These are phyloP conservation scores for Nematodospora valgi DNA, from an alignment of 805 yeast species.

Conservation along the genomic window DNA sequence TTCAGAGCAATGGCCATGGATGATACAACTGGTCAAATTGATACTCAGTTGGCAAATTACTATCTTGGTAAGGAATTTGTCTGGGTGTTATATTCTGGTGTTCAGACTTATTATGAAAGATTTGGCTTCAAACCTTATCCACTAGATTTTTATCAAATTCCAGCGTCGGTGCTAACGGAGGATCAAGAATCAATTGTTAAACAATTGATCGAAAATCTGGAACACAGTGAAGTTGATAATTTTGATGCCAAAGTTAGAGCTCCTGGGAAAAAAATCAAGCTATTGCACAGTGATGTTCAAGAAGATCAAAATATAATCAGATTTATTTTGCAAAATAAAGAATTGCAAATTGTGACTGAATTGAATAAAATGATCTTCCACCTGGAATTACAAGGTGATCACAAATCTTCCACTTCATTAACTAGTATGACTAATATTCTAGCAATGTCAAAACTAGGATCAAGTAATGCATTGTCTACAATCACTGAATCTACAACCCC, in stretches of 20 bases:
- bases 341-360: conserved; percentile 34
- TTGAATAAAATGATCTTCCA: conserved; percentile 32
- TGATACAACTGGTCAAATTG: conserved; percentile 22
- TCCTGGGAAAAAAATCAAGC: conserved; percentile 27
- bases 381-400: conserved; percentile 28
- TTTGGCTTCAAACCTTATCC: conserved; percentile 54
- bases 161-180: conserved; percentile 15
- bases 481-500: conserved; percentile 14
- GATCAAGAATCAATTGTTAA: conserved; percentile 18
- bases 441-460: conserved; percentile 17
- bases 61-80: conserved; percentile 33
- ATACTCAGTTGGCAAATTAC: conserved; percentile 27
- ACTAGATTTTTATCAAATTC: conserved; percentile 31
- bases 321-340: conserved; percentile 30
- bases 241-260: too few relatives aligned
- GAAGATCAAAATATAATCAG: conserved; percentile 28
- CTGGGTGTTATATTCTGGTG: conserved; percentile 65
- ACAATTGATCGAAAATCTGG: conserved; percentile 15
- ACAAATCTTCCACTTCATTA: conserved; percentile 27
- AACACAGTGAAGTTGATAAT: not conserved
- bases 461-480: conserved; percentile 18
- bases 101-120: conserved; percentile 61
- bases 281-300: conserved; percentile 19
- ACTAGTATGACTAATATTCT: conserved; percentile 25
- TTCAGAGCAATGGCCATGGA: conserved; percentile 29